Conservation (phyloP, 2,329 filamentous ascomycete species). For the Cylindrodendrum hubeiense region DNA sequence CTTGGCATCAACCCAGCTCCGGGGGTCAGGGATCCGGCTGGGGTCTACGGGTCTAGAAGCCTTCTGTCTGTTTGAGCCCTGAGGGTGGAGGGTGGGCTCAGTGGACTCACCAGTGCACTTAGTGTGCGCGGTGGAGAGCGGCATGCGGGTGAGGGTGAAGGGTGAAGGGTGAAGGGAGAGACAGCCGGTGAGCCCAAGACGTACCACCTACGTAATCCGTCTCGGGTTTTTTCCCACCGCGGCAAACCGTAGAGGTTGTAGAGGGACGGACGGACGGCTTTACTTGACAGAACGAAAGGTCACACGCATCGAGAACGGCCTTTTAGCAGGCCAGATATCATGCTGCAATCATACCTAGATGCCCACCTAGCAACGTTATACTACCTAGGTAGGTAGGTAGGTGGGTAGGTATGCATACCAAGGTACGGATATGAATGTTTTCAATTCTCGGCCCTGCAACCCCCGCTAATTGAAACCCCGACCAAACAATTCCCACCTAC, state of each 20-base stretch:
- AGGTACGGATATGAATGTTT: too few relatives aligned
- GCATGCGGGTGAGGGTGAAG: not conserved
- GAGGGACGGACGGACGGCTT: not conserved
- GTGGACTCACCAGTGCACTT: not conserved
- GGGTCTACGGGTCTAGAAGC: conserved; percentile 28
- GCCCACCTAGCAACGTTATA: too few relatives aligned
- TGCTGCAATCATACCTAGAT: too few relatives aligned
- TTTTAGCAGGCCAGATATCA: too few relatives aligned
- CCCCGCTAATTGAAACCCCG: too few relatives aligned
- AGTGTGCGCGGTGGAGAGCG: not conserved
- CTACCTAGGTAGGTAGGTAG: too few relatives aligned
- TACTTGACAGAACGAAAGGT: too few relatives aligned
- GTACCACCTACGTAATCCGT: not conserved
- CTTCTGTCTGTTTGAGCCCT: conserved; percentile 28
- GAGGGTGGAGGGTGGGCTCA: conserved; percentile 13
- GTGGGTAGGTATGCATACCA: too few relatives aligned
- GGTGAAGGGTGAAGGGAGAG: not conserved
- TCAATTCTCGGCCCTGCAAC: too few relatives aligned
- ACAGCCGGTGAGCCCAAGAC: not conserved
- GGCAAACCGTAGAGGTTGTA: too few relatives aligned
- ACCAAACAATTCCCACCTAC: too few relatives aligned
- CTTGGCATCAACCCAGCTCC: conserved; percentile 37
- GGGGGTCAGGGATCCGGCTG: conserved; percentile 24
- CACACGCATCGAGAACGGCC: too few relatives aligned
- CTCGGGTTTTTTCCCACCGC: not conserved